Base-by-base conservation (phyloP, 2,329 filamentous ascomycete species). In the Talaromyces piceae region DNA sequence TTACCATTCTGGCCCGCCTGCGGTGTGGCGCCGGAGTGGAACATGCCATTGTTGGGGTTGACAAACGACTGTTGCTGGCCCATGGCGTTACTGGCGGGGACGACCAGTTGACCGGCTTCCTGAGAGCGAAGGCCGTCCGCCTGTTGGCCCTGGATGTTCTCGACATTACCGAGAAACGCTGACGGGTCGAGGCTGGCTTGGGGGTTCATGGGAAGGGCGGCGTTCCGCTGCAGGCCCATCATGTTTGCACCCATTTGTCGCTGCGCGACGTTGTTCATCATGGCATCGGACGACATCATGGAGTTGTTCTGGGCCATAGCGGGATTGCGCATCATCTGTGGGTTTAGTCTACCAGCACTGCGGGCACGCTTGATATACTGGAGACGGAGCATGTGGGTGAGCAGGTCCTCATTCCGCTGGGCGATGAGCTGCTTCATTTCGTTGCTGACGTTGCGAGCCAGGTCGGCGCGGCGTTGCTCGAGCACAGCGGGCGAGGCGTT, bases 91-190 rank as follows among this genome's bases (percentile, higher is more conserved):
- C 79, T 84, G 5, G 80, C 81, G 8, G 81, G 81, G 3, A 84
- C 81, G n/a, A 83, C 81, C 39, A 78, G 69, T 55, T 82, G 78
- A 7, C 81, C 81, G 45, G 77, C 77, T 63, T 83, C 78, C 59
- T 81, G 78, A 13, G 77, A 76, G 48, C 80, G 78, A 57, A 82
- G 65, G n/a, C 79, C 80, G 56, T 81, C 80, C 37, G 76, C 77
- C 64, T 84, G 81, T 58, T 83, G 80, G 25, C 76, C 77, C 51
- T 80, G 72, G 33, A 83, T 75, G 41, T 80, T 77, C 50, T 78
- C 76, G 56, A 82, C 65, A 51, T 69, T 74, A 25, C 68, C 70
- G 27, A 73, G 64, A 53, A 73, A 70, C 4, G 63, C 73, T 55
- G 56, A 62, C 20, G 58, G 61, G 41, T 67, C 67, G 30, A 69